Conservation (phyloP, 2,329 filamentous ascomycete species). For the Torrubiella hemipterigena region DNA sequence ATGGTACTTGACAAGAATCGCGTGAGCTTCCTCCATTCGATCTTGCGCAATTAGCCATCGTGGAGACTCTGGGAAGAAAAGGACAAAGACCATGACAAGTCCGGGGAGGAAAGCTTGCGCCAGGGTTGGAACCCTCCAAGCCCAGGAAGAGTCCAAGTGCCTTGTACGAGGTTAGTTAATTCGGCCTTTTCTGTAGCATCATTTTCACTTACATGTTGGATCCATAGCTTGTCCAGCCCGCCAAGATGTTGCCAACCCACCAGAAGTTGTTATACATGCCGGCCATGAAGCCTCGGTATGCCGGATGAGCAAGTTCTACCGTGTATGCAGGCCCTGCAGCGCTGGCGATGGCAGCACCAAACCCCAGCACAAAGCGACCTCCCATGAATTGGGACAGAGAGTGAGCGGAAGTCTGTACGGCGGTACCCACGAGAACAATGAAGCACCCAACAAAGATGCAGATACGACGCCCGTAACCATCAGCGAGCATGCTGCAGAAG, state of each 20-base stretch:
- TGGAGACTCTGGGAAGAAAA: slow-evolving; percentile 54
- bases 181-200: no score
- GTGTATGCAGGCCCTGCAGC: slow-evolving; percentile 50
- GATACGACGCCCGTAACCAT: slow-evolving; percentile 26
- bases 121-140: slow-evolving; percentile 49
- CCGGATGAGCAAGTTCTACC: slow-evolving; percentile 50
- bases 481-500: slow-evolving; percentile 13
- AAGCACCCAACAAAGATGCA: slow-evolving; percentile 44
- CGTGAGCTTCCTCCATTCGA: slow-evolving; percentile 40
- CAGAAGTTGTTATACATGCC: slow-evolving; percentile 37
- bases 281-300: slow-evolving; percentile 47
- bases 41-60: slow-evolving; percentile 46
- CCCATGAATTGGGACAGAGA: slow-evolving; percentile 41
- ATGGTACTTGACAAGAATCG: slow-evolving; percentile 46
- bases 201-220: slow-evolving; percentile 13
- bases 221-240: slow-evolving; percentile 38
- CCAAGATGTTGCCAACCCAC: slow-evolving; percentile 40
- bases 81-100: slow-evolving; percentile 40
- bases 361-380: slow-evolving; percentile 39
- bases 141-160: slow-evolving; percentile 20
- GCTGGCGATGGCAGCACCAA: slow-evolving; percentile 47
- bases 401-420: slow-evolving; percentile 16
- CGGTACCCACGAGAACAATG: slow-evolving; percentile 29
- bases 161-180: neutral
- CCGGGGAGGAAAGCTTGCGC: slow-evolving; percentile 43